Evolutionary conservation across 2,329 filamentous ascomycete species (phyloP), one percentile per base, ranked within the genome.

Genomic region (Neonectria ditissima): DNA sequence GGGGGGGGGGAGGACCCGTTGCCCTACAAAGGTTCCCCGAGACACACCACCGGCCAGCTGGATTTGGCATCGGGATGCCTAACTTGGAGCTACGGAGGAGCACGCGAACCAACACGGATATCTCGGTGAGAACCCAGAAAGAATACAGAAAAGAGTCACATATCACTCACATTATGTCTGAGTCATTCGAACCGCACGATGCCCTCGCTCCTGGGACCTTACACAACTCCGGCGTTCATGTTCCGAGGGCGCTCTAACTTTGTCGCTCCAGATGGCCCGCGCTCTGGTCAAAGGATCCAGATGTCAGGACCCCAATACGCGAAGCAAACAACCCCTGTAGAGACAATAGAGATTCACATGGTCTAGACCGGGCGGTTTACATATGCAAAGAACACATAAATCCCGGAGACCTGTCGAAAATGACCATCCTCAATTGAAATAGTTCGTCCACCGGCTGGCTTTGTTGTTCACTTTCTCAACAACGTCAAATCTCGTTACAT

Each of bases 21-120:
- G 47, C 30, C 52, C 50, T 62, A 50, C 30, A 39, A 56, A 62
- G 45, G 52, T 48, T 52, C 39, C 45, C 53, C 44, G 47, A 24
- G 13, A 39, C 5, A 34, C 13, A 20, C n/a, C n/a, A 30, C 47
- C 47, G 47, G 28, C 28, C 28, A 50, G 32, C 48, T 26, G 22
- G 32, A 54, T 43, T 51, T 39, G 26, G 37, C 47, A n/a, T 22
- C 55, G 55, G 55, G 55, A 52, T 59, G 37, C 55, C 28, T 45
- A 52, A 32, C 55, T 44, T 30, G 47, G 32, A 41, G n/a, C 30
- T 37, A 26, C 32, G 39, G 32, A 41, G 24, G 45, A 37, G 47
- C 20, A 44, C 32, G 18, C 34, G 37, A 28, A 30, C 24, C n/a
- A 51, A 22, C 30, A 30, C 18, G 26, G 20, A 24, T 32, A 18